Base-by-base conservation (phyloP, 2,329 filamentous ascomycete species). In the Fusarium tanahbumbuense region DNA sequence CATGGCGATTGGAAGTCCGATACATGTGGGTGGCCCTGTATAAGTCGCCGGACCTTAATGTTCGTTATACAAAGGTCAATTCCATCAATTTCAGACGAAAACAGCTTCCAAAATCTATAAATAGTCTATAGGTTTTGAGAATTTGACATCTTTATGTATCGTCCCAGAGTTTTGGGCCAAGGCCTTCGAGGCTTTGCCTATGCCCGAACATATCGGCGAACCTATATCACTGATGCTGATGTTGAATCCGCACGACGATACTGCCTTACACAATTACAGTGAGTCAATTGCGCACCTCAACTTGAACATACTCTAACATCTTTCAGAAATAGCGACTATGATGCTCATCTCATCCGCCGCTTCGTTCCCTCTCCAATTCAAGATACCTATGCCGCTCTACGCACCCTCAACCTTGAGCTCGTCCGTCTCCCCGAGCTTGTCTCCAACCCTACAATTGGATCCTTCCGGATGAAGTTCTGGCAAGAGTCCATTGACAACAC, bases 401-500 rank as follows among this genome's bases (percentile, higher is more conserved):
- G 95, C 68, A 92, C 94, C 53, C 90, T 99, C 80, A 99, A 99
- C 78, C 87, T 98, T 75, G 95, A 98, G 79, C 88, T 98, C 64
- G 93, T 95, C 46, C 89, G 93, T 60, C 92, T 98, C 67, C 93
- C 96, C 60, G 95, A 98, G 81, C 89, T 92, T 15, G 94, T 96
- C 22, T 96, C 93, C 48, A 96, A 92, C 65, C 89, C 92, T n/a
- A 91, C 91, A 6, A 92, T 98, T 65, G 95, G 93, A 52, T 86
- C 91, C 55, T 89, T 98, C 86, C 93, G 96, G 70, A 91, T 97
- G 81, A 93, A 97, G 79, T 98, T 98, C 84, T 98, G 96, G 93
- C 89, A 93, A 52, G 94, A 98, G 74, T 89, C 93, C 7, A 84
- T 99, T 54, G 87, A 91, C 56, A 90, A 91, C 66, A 92, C 93